phyloP scores from a whole-genome alignment of 2,329 filamentous ascomycete species.

The Dryadomyces quercivorus region DNA sequence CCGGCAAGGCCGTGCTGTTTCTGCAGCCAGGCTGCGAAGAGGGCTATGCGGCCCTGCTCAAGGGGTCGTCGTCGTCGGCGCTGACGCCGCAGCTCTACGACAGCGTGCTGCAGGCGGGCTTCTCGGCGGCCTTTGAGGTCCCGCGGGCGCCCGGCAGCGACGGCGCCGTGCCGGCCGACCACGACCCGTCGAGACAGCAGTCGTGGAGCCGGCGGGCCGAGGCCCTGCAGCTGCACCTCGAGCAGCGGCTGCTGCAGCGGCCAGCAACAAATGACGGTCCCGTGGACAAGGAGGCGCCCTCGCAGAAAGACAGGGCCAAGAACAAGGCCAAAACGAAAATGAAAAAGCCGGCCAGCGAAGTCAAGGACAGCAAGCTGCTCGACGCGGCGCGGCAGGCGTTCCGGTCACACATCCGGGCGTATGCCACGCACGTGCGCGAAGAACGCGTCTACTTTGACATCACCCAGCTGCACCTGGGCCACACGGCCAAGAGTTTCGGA shows the following conservation, averaged over 20 bases:
- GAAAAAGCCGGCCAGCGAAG: background rate
- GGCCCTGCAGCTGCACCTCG: slow-evolving; percentile 45
- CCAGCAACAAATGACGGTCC: no score
- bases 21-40: slow-evolving; percentile 86
- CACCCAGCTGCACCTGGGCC: slow-evolving; percentile 78
- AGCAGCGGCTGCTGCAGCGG: slow-evolving; percentile 38
- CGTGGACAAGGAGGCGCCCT: slow-evolving; percentile 8
- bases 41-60: slow-evolving; percentile 69
- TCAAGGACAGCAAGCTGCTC: slow-evolving; percentile 41
- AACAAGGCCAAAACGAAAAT: background rate
- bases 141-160: slow-evolving; percentile 53
- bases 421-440: slow-evolving; percentile 80
- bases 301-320: slow-evolving; percentile 13
- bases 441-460: slow-evolving; percentile 87
- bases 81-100: slow-evolving; percentile 36
- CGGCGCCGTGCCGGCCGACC: slow-evolving; percentile 26
- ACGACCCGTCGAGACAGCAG: slow-evolving; percentile 22
- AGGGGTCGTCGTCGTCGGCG: slow-evolving; percentile 12
- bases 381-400: slow-evolving; percentile 77
- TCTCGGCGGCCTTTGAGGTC: slow-evolving; percentile 47
- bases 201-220: slow-evolving; percentile 34
- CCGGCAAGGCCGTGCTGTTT: slow-evolving; percentile 81
- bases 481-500: slow-evolving; percentile 87
- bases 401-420: slow-evolving; percentile 85
- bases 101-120: slow-evolving; percentile 50